A percentile compares a stretch with the other conserved stretches of the same genome.
phyloP scores from a whole-genome alignment of 1,284 basidiomycete genomes.

The Cryptococcus hybrid region DNA sequence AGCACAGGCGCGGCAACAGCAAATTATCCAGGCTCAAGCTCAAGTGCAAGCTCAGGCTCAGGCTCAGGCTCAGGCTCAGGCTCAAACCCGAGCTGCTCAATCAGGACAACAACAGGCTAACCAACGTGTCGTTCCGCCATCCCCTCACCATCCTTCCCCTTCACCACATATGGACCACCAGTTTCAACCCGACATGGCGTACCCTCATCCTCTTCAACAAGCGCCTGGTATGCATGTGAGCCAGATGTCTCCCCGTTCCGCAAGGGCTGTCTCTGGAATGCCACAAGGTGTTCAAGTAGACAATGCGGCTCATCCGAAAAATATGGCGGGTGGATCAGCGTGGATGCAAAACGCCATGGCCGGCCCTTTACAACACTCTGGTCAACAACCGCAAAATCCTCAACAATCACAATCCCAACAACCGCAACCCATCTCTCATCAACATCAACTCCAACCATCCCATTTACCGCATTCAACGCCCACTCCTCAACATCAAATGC shows the following conservation, averaged over 20 bases:
- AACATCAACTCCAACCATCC: constrained; percentile 18
- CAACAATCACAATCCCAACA: constrained; percentile 11
- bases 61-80: constrained; percentile 18
- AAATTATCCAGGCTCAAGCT: constrained; percentile 2
- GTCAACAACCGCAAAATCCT: constrained; percentile 8
- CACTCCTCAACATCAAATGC: background rate
- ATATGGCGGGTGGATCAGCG: no score
- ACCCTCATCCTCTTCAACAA: background rate
- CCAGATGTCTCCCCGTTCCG: background rate
- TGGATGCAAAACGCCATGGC: constrained; percentile 5
- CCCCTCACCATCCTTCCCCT: constrained; percentile 37
- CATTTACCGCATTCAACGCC: background rate
- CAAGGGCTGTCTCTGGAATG: background rate
- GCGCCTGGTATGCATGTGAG: background rate
- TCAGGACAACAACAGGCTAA: constrained; percentile 16
- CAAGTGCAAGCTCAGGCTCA: constrained; percentile 10
- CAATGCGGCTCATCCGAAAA: background rate
- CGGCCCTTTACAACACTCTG: constrained; percentile 17
- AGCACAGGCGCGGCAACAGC: constrained; percentile 7
- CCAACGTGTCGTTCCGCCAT: constrained; percentile 24
- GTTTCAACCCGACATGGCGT: background rate
- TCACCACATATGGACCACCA: constrained; percentile 44
- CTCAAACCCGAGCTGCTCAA: constrained; percentile 19
- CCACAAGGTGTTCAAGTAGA: background rate
- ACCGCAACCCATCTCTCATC: constrained; percentile 5